A percentile compares a stretch with the other conserved stretches of the same genome.
Evolutionary conservation across 441 rosid genomes (phyloP).

Genomic region (Euphorbia celastroides): DNA sequence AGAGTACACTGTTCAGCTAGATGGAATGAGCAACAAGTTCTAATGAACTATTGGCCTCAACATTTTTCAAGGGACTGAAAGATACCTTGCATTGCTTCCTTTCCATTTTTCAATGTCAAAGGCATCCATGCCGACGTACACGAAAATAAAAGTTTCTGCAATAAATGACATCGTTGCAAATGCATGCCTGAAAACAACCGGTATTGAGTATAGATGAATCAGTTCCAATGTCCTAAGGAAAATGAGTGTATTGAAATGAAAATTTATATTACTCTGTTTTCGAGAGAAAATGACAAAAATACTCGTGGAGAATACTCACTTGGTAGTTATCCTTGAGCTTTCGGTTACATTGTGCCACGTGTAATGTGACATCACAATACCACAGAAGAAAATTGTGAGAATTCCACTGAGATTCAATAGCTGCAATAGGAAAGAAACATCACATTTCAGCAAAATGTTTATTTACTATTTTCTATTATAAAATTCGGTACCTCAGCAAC

Average conservation of each 20-base stretch:
- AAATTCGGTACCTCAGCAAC: constrained; percentile 62
- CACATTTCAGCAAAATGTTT: background rate
- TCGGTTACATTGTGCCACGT: constrained; percentile 87
- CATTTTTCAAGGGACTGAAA: background rate
- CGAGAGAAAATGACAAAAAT: background rate
- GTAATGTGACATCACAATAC: constrained; percentile 97
- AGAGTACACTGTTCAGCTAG: background rate
- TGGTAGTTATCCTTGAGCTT: constrained; percentile 88
- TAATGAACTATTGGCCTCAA: background rate
- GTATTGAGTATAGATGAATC: constrained; percentile 10
- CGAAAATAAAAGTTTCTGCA: constrained; percentile 71
- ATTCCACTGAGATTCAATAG: constrained; percentile 81
- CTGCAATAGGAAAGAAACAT: constrained; percentile 35
- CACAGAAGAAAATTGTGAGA: constrained; percentile 91
- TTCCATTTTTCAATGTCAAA: constrained; percentile 84
- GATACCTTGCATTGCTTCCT: constrained; percentile 42
- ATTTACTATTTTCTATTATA: background rate
- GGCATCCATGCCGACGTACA: constrained; percentile 91
- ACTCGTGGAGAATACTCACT: constrained; percentile 36
- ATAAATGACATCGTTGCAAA: constrained; percentile 79
- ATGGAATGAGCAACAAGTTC: background rate
- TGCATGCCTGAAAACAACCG: constrained; percentile 52
- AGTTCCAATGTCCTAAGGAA: background rate
- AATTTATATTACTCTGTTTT: background rate
- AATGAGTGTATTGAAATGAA: background rate